Conservation (phyloP, 352 stramenopile genomes). For the Plasmopara muralis region DNA sequence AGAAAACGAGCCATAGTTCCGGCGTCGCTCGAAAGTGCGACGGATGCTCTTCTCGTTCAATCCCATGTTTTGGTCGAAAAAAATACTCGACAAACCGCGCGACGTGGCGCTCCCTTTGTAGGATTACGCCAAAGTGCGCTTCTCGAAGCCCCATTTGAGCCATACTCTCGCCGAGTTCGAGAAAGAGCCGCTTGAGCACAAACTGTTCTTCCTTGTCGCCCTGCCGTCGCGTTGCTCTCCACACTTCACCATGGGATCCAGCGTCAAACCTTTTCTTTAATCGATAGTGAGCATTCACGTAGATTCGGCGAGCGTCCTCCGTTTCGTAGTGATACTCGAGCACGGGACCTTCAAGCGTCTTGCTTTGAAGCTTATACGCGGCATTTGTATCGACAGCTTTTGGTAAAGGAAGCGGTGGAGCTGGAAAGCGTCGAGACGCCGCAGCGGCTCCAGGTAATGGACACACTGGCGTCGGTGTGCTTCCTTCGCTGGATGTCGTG, state of each 20-base stretch:
- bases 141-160: constrained; percentile 74
- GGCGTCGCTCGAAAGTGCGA: constrained; percentile 7
- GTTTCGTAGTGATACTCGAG: constrained; percentile 66
- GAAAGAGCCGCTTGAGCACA: constrained; percentile 82
- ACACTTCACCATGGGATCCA: constrained; percentile 81
- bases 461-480: constrained; percentile 13
- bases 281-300: constrained; percentile 69
- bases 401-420: constrained; percentile 16
- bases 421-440: constrained; percentile 6
- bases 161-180: constrained; percentile 57
- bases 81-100: constrained; percentile 87
- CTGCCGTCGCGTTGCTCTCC: constrained; percentile 39
- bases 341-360: constrained; percentile 35
- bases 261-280: constrained; percentile 78
- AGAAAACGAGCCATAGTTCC: constrained; percentile 88
- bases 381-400: constrained; percentile 4
- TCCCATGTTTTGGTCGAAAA: constrained; percentile 39
- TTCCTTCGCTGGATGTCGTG: constrained; percentile 1
- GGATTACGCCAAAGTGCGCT: constrained; percentile 66
- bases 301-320: constrained; percentile 52
- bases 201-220: constrained; percentile 40
- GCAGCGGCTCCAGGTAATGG: constrained; percentile 15
- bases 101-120: constrained; percentile 52
- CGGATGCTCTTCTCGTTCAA: constrained; percentile 11
- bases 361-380: background rate